Conservation (phyloP, 1,284 basidiomycete species). For the Agaricales sp. region DNA sequence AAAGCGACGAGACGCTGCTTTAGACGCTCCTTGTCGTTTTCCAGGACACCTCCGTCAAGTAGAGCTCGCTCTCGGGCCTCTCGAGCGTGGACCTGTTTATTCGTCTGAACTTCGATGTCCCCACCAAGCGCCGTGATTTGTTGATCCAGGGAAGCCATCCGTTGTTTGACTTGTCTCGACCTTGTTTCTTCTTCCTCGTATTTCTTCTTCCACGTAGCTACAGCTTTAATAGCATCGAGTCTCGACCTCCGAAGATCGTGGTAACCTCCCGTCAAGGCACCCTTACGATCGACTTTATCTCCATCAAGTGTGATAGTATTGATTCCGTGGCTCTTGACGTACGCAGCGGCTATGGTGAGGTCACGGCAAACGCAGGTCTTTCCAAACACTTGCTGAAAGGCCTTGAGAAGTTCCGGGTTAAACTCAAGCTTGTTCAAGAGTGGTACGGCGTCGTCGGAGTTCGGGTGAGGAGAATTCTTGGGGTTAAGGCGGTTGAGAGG, state of each 20-base stretch:
- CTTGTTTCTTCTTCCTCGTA: conserved; percentile 58
- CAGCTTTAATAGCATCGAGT: conserved; percentile 77
- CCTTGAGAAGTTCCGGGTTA: conserved; percentile 63
- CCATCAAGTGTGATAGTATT: conserved; percentile 98
- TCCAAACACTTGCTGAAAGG: conserved; percentile 97
- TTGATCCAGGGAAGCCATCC: conserved; percentile 73
- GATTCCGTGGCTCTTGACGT: conserved; percentile 89
- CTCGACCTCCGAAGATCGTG: conserved; percentile 88
- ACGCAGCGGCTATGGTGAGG: conserved; percentile 86
- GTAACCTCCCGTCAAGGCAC: conserved; percentile 92
- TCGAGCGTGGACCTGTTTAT: conserved; percentile 63
- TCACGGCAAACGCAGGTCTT: conserved; percentile 94
- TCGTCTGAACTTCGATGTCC: conserved; percentile 60
- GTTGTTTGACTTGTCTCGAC: conserved; percentile 65
- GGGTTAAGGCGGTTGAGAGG: conserved; percentile 94
- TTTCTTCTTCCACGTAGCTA: conserved; percentile 71
- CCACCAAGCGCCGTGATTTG: conserved; percentile 76
- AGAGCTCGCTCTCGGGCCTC: conserved; percentile 60
- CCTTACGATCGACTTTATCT: conserved; percentile 96
- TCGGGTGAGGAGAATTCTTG: conserved; percentile 56
- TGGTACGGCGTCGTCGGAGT: conserved; percentile 83
- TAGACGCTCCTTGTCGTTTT: conserved; percentile 65
- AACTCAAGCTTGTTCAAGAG: conserved; percentile 80
- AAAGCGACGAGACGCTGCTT: conserved; percentile 53
- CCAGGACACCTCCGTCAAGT: conserved; percentile 52